Percentiles rank a stretch among this genome's conserved stretches.
phyloP scores from a whole-genome alignment of 768 basidiomycete species.

The Hygrocybe coccinea region DNA sequence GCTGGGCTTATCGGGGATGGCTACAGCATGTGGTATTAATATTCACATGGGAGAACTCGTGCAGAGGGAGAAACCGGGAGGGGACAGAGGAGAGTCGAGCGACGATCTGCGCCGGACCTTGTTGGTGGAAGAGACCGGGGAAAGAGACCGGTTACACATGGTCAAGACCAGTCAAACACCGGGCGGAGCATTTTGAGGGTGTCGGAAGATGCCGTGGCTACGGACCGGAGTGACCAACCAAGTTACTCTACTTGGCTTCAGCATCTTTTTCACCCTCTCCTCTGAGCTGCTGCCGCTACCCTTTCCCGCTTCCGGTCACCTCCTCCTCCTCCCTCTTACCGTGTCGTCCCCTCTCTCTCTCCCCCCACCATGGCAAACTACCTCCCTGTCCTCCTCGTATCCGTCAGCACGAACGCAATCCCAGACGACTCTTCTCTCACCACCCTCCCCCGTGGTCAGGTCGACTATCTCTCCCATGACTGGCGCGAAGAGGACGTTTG shows the following conservation, averaged over 20 bases:
- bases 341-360: conserved; percentile 11
- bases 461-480: conserved; percentile 96
- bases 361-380: conserved; percentile 53
- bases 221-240: too few species aligned
- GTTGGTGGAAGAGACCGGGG: too few species aligned
- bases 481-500: conserved; percentile 99
- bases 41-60: too few species aligned
- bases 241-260: neutral
- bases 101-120: too few species aligned
- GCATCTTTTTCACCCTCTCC: neutral
- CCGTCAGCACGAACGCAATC: conserved; percentile 50
- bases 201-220: neutral
- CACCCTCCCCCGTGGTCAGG: conserved; percentile 86
- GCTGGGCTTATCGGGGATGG: too few species aligned
- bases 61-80: too few species aligned
- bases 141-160: too few species aligned
- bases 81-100: too few species aligned
- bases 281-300: too few species aligned
- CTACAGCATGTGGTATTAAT: too few species aligned
- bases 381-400: conserved; percentile 64
- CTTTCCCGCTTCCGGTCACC: neutral
- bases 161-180: too few species aligned
- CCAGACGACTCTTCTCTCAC: conserved; percentile 78
- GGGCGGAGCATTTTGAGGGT: too few species aligned
- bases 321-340: conserved; percentile 5